Evolutionary conservation across 257 asterid species (phyloP), one percentile per base, ranked within the genome.

Genomic region (Vinca minor): DNA sequence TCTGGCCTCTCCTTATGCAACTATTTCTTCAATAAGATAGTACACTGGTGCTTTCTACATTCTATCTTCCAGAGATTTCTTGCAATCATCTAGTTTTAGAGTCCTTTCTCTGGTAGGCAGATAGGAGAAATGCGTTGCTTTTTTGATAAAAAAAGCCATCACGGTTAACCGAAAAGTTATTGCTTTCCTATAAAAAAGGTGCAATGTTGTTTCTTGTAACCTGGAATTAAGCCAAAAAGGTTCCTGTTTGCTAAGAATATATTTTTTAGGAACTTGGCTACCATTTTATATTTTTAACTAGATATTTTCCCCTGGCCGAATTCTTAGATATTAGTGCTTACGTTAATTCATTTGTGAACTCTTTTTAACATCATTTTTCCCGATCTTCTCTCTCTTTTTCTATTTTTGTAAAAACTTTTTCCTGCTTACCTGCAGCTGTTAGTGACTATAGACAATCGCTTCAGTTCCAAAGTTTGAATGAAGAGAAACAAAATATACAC

Each of bases 361-460:
- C 26, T 34, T 3, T 44, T 13, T 44, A 44, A 5, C 5, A 44
- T 44, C 1, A 14, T 44, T 44, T 17, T 44, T 13, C 20, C n/a
- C 1, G 13, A 26, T 53, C 26, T 50, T 32, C 17, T 28, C 7
- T 42, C 21, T 45, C 1, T 18, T 26, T 29, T 45, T 44, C 23
- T 45, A 0, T 18, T 42, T 29, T 45, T 44, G 18, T 13, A 53
- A 46, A 63, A 46, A 3, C 21, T 32, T 12, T 20, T 38, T 47
- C 48, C 34, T 21, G n/a, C 25, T 20, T 55, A 5, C 74, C 67
- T 77, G 80, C 82, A 92, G 98, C 96, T 69, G 78, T 87, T 17
- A 92, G 96, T 72, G 98, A 92, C 79, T 92, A 92, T 79, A 88
- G 77, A 73, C 98, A 92, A 67, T 89, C 98, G 53, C 98, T 92